Conservation (phyloP, 108 stramenopile species). For the Aureococcus anophagefferens region DNA sequence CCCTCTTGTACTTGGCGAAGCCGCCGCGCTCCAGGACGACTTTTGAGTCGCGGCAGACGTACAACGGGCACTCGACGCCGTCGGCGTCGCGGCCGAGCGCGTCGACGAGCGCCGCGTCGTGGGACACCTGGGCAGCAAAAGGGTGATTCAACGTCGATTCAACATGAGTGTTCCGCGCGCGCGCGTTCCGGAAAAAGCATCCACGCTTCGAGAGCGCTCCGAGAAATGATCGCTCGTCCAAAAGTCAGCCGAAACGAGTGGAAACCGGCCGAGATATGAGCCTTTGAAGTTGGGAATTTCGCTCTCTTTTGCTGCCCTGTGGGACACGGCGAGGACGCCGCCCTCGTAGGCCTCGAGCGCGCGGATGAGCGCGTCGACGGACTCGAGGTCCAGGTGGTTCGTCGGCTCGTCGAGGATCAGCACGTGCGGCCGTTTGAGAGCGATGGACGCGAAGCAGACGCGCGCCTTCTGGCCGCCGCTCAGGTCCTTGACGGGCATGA, state of each 20-base stretch:
- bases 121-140: too few species aligned
- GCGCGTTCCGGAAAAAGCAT: too few species aligned
- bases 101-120: constrained; percentile 55
- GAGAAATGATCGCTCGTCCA: too few species aligned
- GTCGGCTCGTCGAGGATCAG: constrained; percentile 81
- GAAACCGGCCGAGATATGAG: too few species aligned
- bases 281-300: too few species aligned
- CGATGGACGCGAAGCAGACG: constrained; percentile 65
- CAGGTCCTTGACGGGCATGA: constrained; percentile 64
- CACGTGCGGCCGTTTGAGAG: constrained; percentile 69
- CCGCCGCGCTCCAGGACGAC: constrained; percentile 4
- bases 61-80: constrained; percentile 14
- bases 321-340: constrained; percentile 42
- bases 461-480: constrained; percentile 89
- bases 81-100: constrained; percentile 7
- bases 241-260: too few species aligned
- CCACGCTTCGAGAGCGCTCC: too few species aligned
- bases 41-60: constrained; percentile 12
- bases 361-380: constrained; percentile 78
- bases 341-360: constrained; percentile 51
- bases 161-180: too few species aligned
- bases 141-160: too few species aligned
- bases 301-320: too few species aligned
- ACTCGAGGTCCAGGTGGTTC: constrained; percentile 80
- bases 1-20: constrained; percentile 13